Percentiles rank a stretch among this genome's conserved stretches.
Evolutionary conservation across 2,329 filamentous ascomycete genomes (phyloP).

Genomic region (Aspergillus thermomutatus): DNA sequence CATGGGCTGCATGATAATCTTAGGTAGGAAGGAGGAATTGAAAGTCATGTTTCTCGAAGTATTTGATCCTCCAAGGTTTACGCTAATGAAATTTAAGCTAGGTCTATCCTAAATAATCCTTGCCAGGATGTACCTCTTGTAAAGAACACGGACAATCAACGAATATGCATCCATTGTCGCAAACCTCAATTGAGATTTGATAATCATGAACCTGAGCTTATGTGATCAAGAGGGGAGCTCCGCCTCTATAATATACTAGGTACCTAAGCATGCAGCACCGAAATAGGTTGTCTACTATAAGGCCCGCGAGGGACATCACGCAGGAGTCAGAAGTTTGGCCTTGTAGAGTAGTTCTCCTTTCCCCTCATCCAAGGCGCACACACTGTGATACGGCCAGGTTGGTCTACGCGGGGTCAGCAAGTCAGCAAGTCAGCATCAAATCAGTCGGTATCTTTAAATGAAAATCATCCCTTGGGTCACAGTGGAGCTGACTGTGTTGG

Average conservation of each 20-base stretch:
- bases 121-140: not conserved
- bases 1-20: not conserved
- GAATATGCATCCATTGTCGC: not conserved
- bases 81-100: not conserved
- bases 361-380: conserved; percentile 4
- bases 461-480: conserved; percentile 11
- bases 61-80: not conserved
- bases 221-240: not conserved
- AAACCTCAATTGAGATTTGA: not conserved
- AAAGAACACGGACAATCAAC: not conserved
- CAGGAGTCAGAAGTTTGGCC: not conserved
- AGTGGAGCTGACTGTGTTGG: conserved; percentile 13
- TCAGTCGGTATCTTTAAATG: conserved; percentile 8
- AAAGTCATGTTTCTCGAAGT: not conserved
- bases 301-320: not conserved
- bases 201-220: not conserved
- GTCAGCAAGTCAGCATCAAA: not conserved
- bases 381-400: conserved; percentile 5
- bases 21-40: not conserved
- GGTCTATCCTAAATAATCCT: not conserved
- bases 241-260: not conserved
- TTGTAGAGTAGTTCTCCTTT: conserved; percentile 1
- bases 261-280: not conserved
- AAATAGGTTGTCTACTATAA: not conserved
- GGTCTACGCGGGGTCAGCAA: conserved; percentile 12